Base-by-base conservation (phyloP, 2,329 filamentous ascomycete species). In the Trichophyton equinum region DNA sequence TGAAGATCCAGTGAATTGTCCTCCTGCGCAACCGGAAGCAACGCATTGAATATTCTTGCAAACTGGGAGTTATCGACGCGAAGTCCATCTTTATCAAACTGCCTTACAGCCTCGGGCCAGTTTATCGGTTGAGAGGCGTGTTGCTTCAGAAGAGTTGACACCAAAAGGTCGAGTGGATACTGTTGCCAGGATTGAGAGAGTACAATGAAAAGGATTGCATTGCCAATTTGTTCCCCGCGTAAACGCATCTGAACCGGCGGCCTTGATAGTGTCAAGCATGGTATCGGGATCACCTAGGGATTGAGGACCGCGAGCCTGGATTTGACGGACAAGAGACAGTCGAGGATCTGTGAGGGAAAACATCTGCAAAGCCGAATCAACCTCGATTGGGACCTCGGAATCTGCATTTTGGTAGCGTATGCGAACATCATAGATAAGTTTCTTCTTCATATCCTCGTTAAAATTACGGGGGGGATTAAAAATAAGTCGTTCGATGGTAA, bases 391-490 rank as follows among this genome's bases (percentile, higher is more conserved):
- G 64, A 76, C 69, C 58, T 77, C 76, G 38, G 71, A 60, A 15
- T 68, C 69, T 58, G 81, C 75, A 61, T 79, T 80, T 61, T 84
- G 79, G 72, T 89, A 95, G 67, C 89, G 83, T 61, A 86, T 79
- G 67, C 81, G 81, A 61, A 86, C 80, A 65, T 85, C 87, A 69
- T 83, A 81, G 53, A 78, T 77, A 46, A 86, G 64, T 61, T 81
- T 80, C 13, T 88, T 80, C 69, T 91, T 87, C 64, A 85, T 79
- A 69, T 88, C 85, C 60, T 90, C 84, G 68, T 88, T 89, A 77
- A 95, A 95, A 72, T 87, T 90, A 27, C 88, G 88, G 33, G 91
- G 90, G 58, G 91, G 90, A 67, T 91, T 86, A 73, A 94, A 86
- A 60, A 95, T 85, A 67, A 95, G 88, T 67, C 89, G 88, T 72